Percentiles rank a stretch among this genome's conserved stretches.
Conservation (phyloP, 1,284 basidiomycete genomes). For the Singerocomus inundabilis region DNA sequence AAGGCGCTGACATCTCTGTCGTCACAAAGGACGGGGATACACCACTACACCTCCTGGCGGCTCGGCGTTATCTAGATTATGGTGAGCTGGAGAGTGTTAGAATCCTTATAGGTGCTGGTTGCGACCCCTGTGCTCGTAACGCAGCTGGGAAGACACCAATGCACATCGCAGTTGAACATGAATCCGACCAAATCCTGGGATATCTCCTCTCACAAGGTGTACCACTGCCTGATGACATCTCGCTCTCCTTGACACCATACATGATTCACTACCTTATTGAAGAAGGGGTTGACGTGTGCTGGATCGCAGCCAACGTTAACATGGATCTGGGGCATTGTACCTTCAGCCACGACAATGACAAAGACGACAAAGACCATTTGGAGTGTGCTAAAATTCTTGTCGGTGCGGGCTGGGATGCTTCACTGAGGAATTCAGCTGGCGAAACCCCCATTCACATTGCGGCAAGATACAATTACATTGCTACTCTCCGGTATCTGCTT, state of each 20-base stretch:
- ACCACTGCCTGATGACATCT: background rate
- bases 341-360: too few relatives aligned
- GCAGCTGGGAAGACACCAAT: background rate
- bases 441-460: slow-evolving; percentile 1
- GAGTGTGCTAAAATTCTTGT: background rate
- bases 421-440: too few relatives aligned
- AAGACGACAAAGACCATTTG: too few relatives aligned
- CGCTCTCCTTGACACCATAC: background rate
- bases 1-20: background rate
- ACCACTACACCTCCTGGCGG: background rate
- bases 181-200: background rate
- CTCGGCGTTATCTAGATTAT: background rate
- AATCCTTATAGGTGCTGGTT: too few relatives aligned
- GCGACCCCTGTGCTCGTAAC: background rate
- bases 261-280: background rate
- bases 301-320: background rate
- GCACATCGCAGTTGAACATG: background rate
- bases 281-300: background rate
- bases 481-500: background rate
- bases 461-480: background rate
- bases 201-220: background rate
- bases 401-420: too few relatives aligned
- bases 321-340: too few relatives aligned
- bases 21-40: background rate
- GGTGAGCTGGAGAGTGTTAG: background rate